Evolutionary conservation across 2,329 filamentous ascomycete genomes (phyloP).

Genomic region (Alternaria solani): DNA sequence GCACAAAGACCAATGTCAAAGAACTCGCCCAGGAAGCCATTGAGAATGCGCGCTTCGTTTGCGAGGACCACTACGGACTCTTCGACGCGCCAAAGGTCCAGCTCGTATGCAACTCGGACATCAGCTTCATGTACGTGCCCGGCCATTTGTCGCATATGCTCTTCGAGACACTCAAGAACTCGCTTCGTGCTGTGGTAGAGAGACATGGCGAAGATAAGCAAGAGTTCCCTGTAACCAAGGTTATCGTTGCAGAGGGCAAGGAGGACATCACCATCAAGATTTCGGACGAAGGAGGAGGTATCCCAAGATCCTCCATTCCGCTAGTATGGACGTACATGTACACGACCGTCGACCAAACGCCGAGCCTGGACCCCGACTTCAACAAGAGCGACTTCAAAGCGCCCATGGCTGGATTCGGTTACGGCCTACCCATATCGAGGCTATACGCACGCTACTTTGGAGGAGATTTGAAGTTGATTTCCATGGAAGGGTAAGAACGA

Average conservation of each 20-base stretch:
- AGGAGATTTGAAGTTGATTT: constrained; percentile 95
- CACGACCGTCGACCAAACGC: constrained; percentile 95
- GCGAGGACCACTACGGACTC: constrained; percentile 96
- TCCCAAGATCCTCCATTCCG: constrained; percentile 89
- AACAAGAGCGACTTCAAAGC: constrained; percentile 99
- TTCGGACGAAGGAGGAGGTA: constrained; percentile 94
- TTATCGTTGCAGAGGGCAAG: constrained; percentile 96
- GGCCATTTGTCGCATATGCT: constrained; percentile 99
- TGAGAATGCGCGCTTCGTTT: constrained; percentile 98
- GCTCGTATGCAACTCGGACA: constrained; percentile 90
- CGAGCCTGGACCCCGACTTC: constrained; percentile 94
- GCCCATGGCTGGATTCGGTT: constrained; percentile 99
- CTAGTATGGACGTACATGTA: constrained; percentile 99
- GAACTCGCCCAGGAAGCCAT: constrained; percentile 97
- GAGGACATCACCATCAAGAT: constrained; percentile 99
- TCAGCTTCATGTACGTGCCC: constrained; percentile 99
- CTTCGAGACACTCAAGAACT: constrained; percentile 99
- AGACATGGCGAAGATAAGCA: constrained; percentile 94
- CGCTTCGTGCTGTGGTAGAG: constrained; percentile 93
- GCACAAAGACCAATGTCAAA: constrained; percentile 95
- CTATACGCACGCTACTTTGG: constrained; percentile 97
- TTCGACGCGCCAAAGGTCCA: constrained; percentile 97
- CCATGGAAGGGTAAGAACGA: constrained; percentile 90
- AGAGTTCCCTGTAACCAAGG: constrained; percentile 94
- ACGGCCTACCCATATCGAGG: constrained; percentile 91